phyloP scores from a whole-genome alignment of 768 basidiomycete genomes.

The Tricholoma hemisulphureum region DNA sequence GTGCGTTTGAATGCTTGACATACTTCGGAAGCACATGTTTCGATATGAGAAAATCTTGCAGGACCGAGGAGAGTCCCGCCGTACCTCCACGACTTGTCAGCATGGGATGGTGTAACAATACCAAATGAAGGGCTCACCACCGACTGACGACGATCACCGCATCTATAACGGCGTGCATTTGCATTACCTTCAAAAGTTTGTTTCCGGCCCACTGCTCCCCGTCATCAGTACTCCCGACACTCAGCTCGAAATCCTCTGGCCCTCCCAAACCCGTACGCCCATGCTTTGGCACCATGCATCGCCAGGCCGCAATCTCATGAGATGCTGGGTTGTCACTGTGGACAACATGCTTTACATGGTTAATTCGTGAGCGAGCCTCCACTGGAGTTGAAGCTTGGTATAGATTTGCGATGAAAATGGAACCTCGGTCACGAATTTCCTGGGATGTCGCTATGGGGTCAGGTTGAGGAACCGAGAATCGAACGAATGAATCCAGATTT shows the following conservation, averaged over 20 bases:
- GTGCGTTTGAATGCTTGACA: constrained; percentile 64
- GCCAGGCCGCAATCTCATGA: constrained; percentile 77
- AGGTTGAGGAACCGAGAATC: constrained; percentile 42
- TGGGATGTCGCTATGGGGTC: constrained; percentile 57
- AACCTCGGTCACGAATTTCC: constrained; percentile 74
- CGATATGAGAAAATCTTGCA: constrained; percentile 72
- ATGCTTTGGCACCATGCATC: constrained; percentile 69
- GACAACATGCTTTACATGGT: constrained; percentile 54
- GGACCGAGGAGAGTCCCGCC: constrained; percentile 82
- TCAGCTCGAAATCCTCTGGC: constrained; percentile 73
- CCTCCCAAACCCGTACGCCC: constrained; percentile 66
- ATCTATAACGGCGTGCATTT: constrained; percentile 66
- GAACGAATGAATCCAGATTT: constrained; percentile 54
- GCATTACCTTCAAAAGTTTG: constrained; percentile 65
- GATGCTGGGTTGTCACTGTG: constrained; percentile 59
- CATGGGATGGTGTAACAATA: neutral
- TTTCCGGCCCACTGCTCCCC: constrained; percentile 73
- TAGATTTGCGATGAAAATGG: constrained; percentile 66
- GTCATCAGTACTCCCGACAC: constrained; percentile 67
- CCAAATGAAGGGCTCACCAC: constrained; percentile 46
- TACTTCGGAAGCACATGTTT: constrained; percentile 71
- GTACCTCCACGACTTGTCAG: constrained; percentile 49
- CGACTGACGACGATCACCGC: constrained; percentile 78
- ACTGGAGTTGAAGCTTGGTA: constrained; percentile 52
- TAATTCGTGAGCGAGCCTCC: constrained; percentile 49